Percentiles rank a stretch among this genome's conserved stretches.
phyloP scores from a whole-genome alignment of 2,329 filamentous ascomycete genomes.

The Beauveria asiatica region DNA sequence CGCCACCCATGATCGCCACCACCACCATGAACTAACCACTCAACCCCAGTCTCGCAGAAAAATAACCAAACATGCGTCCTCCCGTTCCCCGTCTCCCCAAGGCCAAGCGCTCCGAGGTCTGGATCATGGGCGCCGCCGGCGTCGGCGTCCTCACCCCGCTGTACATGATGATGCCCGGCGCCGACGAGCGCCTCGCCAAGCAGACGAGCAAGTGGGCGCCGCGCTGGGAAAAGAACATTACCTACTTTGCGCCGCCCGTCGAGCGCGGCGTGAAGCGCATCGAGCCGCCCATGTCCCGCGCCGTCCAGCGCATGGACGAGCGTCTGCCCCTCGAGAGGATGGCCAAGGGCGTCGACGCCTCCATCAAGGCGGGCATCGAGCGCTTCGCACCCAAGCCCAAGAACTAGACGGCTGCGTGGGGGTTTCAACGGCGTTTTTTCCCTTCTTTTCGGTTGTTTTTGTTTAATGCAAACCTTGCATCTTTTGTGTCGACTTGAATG shows the following conservation, averaged over 20 bases:
- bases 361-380: constrained; percentile 39
- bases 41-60: background rate
- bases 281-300: constrained; percentile 37
- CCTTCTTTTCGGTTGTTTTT: background rate
- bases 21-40: background rate
- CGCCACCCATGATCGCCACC: background rate
- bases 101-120: constrained; percentile 38
- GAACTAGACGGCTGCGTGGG: background rate
- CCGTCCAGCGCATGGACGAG: constrained; percentile 37
- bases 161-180: constrained; percentile 48
- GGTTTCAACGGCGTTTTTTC: background rate
- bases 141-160: constrained; percentile 46
- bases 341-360: constrained; percentile 38
- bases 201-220: constrained; percentile 52
- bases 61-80: constrained; percentile 37
- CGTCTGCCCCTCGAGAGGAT: constrained; percentile 42
- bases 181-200: constrained; percentile 43
- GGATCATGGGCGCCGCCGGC: constrained; percentile 46
- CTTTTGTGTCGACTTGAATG: background rate
- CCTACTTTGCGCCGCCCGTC: constrained; percentile 40
- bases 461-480: background rate
- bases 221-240: constrained; percentile 51
- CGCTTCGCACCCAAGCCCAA: constrained; percentile 24
- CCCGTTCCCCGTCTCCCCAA: constrained; percentile 39
- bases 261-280: constrained; percentile 40